Conservation (phyloP, 2,329 filamentous ascomycete genomes). For the Claviceps sp. region DNA sequence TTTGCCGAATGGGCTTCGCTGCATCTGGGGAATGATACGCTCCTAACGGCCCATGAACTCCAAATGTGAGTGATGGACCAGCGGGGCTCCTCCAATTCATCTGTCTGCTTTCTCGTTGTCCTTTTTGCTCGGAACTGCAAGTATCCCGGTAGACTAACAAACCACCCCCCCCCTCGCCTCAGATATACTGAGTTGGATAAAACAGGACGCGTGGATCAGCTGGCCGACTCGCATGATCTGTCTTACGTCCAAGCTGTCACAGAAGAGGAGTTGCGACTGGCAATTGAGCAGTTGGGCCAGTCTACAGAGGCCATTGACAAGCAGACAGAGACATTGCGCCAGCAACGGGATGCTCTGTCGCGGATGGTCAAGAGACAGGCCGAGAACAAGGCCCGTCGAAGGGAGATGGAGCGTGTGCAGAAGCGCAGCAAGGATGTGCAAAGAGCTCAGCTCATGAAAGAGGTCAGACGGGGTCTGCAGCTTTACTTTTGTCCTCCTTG, state of each 20-base stretch:
- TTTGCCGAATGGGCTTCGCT: slow-evolving; percentile 34
- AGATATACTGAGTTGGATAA: slow-evolving; percentile 38
- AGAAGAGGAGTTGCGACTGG: slow-evolving; percentile 46
- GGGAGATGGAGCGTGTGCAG: slow-evolving; percentile 16
- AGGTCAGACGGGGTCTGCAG: slow-evolving; percentile 19
- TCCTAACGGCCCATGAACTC: slow-evolving; percentile 41
- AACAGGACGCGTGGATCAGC: slow-evolving; percentile 32
- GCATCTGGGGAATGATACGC: slow-evolving; percentile 35
- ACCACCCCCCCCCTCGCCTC: neutral
- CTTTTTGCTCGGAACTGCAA: neutral
- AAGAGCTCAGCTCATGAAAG: slow-evolving; percentile 26
- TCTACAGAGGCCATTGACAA: slow-evolving; percentile 52
- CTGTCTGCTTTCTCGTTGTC: neutral
- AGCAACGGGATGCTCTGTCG: slow-evolving; percentile 48
- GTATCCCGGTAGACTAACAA: neutral
- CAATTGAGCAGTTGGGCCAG: slow-evolving; percentile 48
- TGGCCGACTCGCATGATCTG: slow-evolving; percentile 32
- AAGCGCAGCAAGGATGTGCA: slow-evolving; percentile 21
- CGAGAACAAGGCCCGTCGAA: slow-evolving; percentile 17
- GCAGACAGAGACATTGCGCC: slow-evolving; percentile 47
- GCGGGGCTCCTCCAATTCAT: neutral
- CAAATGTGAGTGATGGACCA: slow-evolving; percentile 24
- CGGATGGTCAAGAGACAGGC: slow-evolving; percentile 30
- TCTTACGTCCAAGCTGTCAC: slow-evolving; percentile 35
- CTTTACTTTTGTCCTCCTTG: neutral